Evolutionary conservation across 2,329 filamentous ascomycete genomes (phyloP), one percentile per base, ranked within the genome.

Genomic region (Pseudogymnoascus sp.): DNA sequence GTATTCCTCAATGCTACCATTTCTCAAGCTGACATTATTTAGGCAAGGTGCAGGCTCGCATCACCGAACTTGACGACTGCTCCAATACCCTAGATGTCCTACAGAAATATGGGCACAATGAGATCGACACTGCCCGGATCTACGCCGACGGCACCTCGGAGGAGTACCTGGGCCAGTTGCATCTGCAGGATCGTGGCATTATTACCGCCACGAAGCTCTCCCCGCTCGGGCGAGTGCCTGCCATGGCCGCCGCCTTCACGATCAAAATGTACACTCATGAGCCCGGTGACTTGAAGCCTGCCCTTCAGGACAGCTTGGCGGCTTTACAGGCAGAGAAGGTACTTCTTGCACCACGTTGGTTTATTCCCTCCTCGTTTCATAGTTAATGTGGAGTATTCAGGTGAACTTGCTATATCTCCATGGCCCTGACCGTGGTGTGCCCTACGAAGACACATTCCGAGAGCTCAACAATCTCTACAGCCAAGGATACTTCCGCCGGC

Each of bases 111-210:
- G 86, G 86, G 15, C 86, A 88, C 74, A 80, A 82, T 69, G 87
- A 89, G 67, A 71, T 89, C 60, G 87, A 89, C 69, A 89, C 86
- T 1, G 86, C 87, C 0, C 80, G 86, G 15, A 72, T 78, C 4
- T 89, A 89, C 65, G 77, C 86, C 48, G 80, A 75, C 36, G 86
- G 87, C 61, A 77, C 80, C 62, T 85, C 88, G 62, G 87, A 89
- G 68, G 72, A 77, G 60, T 74, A 75, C 48, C 75, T 83, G 1
- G 78, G 73, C 5, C 66, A 71, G 10, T 65, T 75, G 9, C 65
- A 74, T 25, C 77, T 75, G 74, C 65, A 75, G 55, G 60, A 69
- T 5, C 72, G 76, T n/a, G 73, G 73, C 15, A 66, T 80, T 18
- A 60, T 70, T 13, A 72, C 79, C 66, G 76, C 74, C 61, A 79